Evolutionary conservation across 2,329 filamentous ascomycete genomes (phyloP), one percentile per base, ranked within the genome.

Genomic region (Colletotrichum zoysiae): DNA sequence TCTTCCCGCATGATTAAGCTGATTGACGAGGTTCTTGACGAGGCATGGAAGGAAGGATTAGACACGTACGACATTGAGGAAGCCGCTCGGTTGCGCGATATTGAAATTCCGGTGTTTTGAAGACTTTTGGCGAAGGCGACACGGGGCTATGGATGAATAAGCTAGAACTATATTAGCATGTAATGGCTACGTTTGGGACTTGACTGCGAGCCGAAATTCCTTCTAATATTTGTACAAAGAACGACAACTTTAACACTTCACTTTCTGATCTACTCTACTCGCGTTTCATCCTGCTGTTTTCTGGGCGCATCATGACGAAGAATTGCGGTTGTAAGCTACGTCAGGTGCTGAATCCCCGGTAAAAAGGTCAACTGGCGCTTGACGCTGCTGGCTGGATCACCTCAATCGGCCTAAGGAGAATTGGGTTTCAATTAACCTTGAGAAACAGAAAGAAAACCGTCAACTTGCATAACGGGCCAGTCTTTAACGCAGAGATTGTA

Each of bases 361-460:
- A 73, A 86, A 87, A 78, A 87, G 87, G 35, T 86, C 84, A 53
- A 85, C 84, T 1, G 85, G 85, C 71, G 84, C 83, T 33, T 87
- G 75, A 76, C 81, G 82, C 18, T 86, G 80, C 9, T 38, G 35
- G 9, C 62, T 81, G 83, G 64, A 89, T 80, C 16, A 86, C 85
- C 80, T 90, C 88, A 51, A 83, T 85, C 0, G 88, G 87, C 53
- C 53, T 59, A 1, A 38, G 5, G 35, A 30, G 26, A 30, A 30
- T 30, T 3, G 3, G 26, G 2, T 30, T 30, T 3, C 26, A 30
- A 30, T 2, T 2, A 30, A 3, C 3, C 26, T 30, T 30, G 26
- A 30, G 26, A 2, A 30, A 30, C 26, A 30, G n/a, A n/a, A n/a
- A n/a, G n/a, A n/a, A 30, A 30, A 30, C 26, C 26, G 26, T 3